These are phyloP conservation scores for Phytopythium sindhum DNA, from an alignment of 352 stramenopile species.

Conservation along the genomic window DNA sequence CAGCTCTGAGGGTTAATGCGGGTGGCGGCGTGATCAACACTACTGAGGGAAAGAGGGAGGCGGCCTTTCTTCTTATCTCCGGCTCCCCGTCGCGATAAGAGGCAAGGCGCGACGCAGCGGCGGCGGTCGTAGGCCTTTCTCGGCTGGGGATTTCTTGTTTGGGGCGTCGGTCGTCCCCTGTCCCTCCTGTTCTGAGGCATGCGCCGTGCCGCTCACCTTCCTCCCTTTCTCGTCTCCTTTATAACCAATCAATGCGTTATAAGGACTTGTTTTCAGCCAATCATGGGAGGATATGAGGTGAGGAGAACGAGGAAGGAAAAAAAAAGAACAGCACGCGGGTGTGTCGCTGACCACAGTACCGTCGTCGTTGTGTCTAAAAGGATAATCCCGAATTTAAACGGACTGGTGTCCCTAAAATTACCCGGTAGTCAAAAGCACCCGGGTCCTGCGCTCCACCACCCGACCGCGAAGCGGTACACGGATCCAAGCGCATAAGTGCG, in stretches of 20 bases:
- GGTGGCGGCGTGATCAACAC: too few species aligned
- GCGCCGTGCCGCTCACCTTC: not conserved
- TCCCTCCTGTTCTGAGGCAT: not conserved
- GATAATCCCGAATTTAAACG: not conserved
- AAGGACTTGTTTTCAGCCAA: not conserved
- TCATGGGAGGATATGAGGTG: not conserved
- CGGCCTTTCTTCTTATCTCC: not conserved
- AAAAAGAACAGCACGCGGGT: not conserved
- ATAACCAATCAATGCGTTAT: not conserved
- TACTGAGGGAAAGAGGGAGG: not conserved
- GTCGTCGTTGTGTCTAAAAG: not conserved
- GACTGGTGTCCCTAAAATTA: not conserved
- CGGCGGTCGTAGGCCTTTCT: not conserved
- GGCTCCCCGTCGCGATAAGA: not conserved
- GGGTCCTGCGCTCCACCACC: constrained; percentile 1
- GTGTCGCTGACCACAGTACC: not conserved
- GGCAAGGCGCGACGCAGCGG: too few species aligned
- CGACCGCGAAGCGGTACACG: not conserved
- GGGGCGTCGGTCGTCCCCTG: not conserved
- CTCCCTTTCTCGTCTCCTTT: constrained; percentile 1
- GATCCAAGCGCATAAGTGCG: not conserved
- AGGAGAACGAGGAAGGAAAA: not conserved
- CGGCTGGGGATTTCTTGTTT: not conserved
- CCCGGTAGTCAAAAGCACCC: not conserved
- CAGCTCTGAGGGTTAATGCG: too few species aligned